Evolutionary conservation across 192 early-diverging fungal genomes (phyloP).

Genomic region (Backusella sp.): DNA sequence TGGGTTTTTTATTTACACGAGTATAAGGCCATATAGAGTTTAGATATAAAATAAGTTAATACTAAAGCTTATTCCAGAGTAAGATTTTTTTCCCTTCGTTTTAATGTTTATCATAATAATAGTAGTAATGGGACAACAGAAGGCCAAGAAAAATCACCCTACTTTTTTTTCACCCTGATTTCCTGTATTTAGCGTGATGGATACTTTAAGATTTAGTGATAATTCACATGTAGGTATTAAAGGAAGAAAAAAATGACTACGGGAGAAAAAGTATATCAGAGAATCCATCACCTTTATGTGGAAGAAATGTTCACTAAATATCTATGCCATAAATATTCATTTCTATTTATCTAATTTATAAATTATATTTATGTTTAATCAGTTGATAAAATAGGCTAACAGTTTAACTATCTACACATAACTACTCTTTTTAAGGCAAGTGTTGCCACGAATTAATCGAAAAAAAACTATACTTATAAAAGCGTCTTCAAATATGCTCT

Average conservation of each 20-base stretch:
- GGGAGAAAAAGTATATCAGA: too few relatives aligned
- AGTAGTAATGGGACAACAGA: background rate
- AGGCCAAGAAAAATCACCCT: background rate
- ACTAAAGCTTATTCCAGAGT: background rate
- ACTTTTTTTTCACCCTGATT: too few relatives aligned
- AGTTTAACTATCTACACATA: background rate
- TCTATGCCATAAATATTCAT: too few relatives aligned
- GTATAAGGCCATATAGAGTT: background rate
- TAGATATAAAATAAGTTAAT: background rate
- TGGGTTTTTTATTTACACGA: background rate
- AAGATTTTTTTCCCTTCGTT: background rate
- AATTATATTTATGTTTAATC: background rate
- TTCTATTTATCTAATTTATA: too few relatives aligned
- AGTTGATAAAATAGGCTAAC: background rate
- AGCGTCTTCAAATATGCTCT: too few relatives aligned
- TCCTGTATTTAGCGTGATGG: too few relatives aligned
- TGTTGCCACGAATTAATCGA: background rate
- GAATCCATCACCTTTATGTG: too few relatives aligned
- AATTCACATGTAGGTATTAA: too few relatives aligned
- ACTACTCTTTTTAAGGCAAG: background rate
- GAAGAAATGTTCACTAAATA: too few relatives aligned
- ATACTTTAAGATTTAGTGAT: too few relatives aligned
- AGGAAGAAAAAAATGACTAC: too few relatives aligned
- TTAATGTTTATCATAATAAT: background rate
- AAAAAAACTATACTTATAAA: background rate